Conservation (phyloP, 495 filamentous ascomycete genomes). For the Penicillium canariense region DNA sequence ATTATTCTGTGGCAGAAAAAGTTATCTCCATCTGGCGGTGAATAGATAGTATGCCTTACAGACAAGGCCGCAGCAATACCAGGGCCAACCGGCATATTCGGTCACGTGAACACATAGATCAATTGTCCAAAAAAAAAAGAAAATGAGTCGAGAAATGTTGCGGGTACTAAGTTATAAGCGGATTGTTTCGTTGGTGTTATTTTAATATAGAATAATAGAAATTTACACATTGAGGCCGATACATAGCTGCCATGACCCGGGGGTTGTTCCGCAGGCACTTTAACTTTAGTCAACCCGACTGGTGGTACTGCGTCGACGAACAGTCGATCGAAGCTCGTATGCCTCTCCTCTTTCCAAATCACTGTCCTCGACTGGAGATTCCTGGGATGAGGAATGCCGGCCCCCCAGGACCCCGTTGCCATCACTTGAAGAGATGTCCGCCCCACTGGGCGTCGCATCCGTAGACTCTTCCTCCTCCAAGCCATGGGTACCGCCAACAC, state of each 20-base stretch:
- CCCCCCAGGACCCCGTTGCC: conserved; percentile 20
- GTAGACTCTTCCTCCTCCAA: conserved; percentile 30
- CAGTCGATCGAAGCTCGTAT: conserved; percentile 31
- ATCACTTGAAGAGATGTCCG: conserved; percentile 1
- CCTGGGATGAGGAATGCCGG: conserved; percentile 19
- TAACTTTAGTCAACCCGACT: conserved; percentile 21
- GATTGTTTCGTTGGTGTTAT: no score
- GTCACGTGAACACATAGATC: conserved; percentile 16
- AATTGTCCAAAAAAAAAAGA: no score
- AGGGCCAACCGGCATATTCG: not conserved
- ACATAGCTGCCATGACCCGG: not conserved
- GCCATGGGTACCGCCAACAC: conserved; percentile 69
- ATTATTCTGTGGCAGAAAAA: conserved; percentile 46
- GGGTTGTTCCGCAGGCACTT: not conserved
- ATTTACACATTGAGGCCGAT: not conserved
- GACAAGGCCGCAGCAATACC: conserved; percentile 1
- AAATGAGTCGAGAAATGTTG: not conserved
- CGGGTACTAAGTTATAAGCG: not conserved
- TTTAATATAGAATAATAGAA: not conserved
- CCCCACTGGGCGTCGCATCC: conserved; percentile 10
- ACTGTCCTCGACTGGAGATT: conserved; percentile 31
- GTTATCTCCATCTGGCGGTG: conserved; percentile 31
- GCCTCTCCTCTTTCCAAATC: conserved; percentile 43
- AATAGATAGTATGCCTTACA: conserved; percentile 2
- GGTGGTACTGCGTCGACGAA: conserved; percentile 31